Evolutionary conservation across 129 eudicot genomes (phyloP).

Genomic region (Dittrichia graveolens): DNA sequence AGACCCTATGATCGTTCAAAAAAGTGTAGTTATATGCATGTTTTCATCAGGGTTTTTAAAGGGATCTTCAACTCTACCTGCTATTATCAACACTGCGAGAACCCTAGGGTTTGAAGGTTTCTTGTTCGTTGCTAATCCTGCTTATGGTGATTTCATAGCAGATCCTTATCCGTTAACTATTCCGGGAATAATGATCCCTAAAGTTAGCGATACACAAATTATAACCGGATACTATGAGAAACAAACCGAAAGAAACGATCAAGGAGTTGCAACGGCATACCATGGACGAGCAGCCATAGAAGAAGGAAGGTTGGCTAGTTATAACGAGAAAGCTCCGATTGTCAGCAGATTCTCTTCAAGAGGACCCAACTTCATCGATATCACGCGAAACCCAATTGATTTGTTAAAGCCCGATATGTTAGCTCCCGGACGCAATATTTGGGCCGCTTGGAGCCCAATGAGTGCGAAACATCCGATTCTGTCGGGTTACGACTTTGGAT

Average conservation of each 20-base stretch:
- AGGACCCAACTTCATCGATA: conserved; percentile 79
- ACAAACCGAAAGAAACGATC: conserved; percentile 53
- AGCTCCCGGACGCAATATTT: conserved; percentile 90
- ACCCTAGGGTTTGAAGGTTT: conserved; percentile 70
- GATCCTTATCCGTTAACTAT: conserved; percentile 78
- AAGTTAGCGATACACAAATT: conserved; percentile 65
- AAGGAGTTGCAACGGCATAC: conserved; percentile 47
- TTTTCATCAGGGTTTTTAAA: conserved; percentile 78
- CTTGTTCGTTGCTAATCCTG: conserved; percentile 74
- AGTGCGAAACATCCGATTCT: conserved; percentile 63
- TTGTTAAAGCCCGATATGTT: conserved; percentile 87
- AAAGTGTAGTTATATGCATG: conserved; percentile 77
- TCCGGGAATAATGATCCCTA: conserved; percentile 89
- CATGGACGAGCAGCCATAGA: conserved; percentile 69
- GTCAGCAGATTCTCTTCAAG: conserved; percentile 91
- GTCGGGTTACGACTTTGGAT: conserved; percentile 62
- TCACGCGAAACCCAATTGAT: conserved; percentile 52
- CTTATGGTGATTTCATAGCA: conserved; percentile 78
- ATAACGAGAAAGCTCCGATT: conserved; percentile 53
- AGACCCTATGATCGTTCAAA: conserved; percentile 55
- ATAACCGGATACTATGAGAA: conserved; percentile 67
- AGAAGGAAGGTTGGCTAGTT: conserved; percentile 77
- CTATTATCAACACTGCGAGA: conserved; percentile 58
- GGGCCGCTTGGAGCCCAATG: conserved; percentile 99
- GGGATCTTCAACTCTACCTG: conserved; percentile 59